Evolutionary conservation across 1,139 yeast species (phyloP).

Genomic region (Suhomyces coccinellae): DNA sequence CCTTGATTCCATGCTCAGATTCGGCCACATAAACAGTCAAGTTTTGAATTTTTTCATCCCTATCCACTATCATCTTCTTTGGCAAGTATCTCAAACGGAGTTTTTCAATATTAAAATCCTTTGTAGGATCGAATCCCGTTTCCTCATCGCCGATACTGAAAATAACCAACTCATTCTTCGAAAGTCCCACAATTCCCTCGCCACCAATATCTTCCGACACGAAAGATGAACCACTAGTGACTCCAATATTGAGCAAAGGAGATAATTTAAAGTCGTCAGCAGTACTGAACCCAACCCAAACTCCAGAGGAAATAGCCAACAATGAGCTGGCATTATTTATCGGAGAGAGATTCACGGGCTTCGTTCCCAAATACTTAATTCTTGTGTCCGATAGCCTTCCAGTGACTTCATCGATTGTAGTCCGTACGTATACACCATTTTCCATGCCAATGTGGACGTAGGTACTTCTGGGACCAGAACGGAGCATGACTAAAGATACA

Average conservation of each 20-base stretch:
- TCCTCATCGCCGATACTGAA: constrained; percentile 54
- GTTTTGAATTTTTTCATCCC: constrained; percentile 15
- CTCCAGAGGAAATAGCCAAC: constrained; percentile 44
- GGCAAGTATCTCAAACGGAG: constrained; percentile 56
- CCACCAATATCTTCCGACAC: constrained; percentile 63
- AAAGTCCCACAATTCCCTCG: constrained; percentile 64
- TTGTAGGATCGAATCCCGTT: constrained; percentile 35
- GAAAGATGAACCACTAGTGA: constrained; percentile 49
- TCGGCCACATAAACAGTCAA: constrained; percentile 40
- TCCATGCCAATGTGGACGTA: constrained; percentile 74
- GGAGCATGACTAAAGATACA: constrained; percentile 45
- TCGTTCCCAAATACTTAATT: constrained; percentile 72
- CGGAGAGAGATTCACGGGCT: constrained; percentile 54
- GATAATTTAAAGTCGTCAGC: constrained; percentile 35
- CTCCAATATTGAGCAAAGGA: constrained; percentile 39
- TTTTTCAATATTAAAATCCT: constrained; percentile 47
- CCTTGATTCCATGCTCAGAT: constrained; percentile 43
- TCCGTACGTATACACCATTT: constrained; percentile 76
- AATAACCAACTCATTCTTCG: constrained; percentile 53
- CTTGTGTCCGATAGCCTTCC: constrained; percentile 71
- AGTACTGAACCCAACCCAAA: constrained; percentile 38
- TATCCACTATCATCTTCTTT: constrained; percentile 37
- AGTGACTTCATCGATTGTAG: constrained; percentile 54
- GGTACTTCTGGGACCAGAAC: constrained; percentile 14
- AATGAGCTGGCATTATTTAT: constrained; percentile 28